A percentile compares a stretch with the other conserved stretches of the same genome.
Conservation (phyloP, 164 flowering plant species). For the Taxillus chinensis region DNA sequence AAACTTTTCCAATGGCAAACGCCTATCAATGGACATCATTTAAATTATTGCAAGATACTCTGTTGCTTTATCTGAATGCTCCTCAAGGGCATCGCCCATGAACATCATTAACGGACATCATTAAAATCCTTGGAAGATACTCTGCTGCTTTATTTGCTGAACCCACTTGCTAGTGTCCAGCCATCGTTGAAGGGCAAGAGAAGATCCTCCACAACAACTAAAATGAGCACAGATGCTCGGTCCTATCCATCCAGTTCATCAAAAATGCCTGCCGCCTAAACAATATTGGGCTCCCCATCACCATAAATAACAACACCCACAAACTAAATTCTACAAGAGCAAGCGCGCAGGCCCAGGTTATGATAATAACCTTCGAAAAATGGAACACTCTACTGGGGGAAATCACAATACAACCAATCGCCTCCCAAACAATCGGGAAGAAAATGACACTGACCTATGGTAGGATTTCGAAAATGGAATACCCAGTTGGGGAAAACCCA, state of each 20-base stretch:
- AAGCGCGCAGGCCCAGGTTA: too few species aligned
- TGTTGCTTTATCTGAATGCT: conserved; percentile 41
- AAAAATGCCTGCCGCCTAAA: neutral
- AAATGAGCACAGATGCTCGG: neutral
- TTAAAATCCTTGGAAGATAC: conserved; percentile 65
- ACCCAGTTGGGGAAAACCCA: too few species aligned
- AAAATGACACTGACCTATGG: too few species aligned
- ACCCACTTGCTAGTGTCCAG: conserved; percentile 77
- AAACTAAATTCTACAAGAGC: neutral
- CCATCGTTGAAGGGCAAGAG: conserved; percentile 13
- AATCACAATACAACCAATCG: too few species aligned
- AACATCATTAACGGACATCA: conserved; percentile 43
- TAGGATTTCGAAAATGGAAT: too few species aligned
- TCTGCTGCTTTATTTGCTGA: conserved; percentile 63
- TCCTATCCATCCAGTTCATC: neutral
- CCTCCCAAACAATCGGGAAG: too few species aligned
- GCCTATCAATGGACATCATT: conserved; percentile 78
- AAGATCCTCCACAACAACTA: neutral
- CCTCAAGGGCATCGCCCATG: conserved; percentile 41
- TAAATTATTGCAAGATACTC: conserved; percentile 68
- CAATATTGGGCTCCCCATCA: neutral
- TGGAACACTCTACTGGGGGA: too few species aligned
- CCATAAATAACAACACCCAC: neutral
- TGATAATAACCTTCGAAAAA: too few species aligned
- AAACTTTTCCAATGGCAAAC: conserved; percentile 57